Evolutionary conservation across 345 rosid species (phyloP), one percentile per base, ranked within the genome.

Genomic region (Brassica cretica): DNA sequence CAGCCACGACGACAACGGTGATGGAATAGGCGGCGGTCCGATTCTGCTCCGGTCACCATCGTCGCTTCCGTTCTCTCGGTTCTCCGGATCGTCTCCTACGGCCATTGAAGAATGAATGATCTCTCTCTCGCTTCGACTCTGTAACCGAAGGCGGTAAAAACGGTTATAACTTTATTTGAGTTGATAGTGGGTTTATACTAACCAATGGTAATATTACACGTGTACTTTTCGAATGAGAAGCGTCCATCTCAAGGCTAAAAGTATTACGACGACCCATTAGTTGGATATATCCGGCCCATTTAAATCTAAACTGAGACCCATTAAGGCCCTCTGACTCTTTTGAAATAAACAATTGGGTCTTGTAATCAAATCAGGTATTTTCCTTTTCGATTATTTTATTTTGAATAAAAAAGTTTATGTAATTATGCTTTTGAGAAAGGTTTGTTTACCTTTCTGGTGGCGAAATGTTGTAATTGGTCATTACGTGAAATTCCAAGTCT

Each of bases 1-100:
- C 68, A 94, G 80, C 98, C 97, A 92, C 15, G 84, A 58, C 39
- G 84, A 91, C 10, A 88, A 66, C 3, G 81, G 16, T 16, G 39
- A 8, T n/a, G 77, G 73, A 4, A 5, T 14, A 59, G 76, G 62
- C 29, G 82, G 79, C 2, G 67, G 39, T 79, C 74, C 82, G 65
- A 6, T 33, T 80, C 62, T 21, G 80, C 15, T 25, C 86, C 78
- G 58, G 80, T 74, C 15, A 81, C 71, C 15, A 68, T 70, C 74
- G 39, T 37, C 59, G 62, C 76, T 75, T 70, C 79, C 83, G 67
- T 65, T 74, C 33, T 75, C 80, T 25, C 80, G 58, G 15, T 64
- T 80, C 65, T 80, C 83, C 41, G 71, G 70, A 71, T 80, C 83
- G 27, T 76, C 77, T 41, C 44, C 76, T 29, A 33, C 65, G 25